A percentile compares a stretch with the other conserved stretches of the same genome.
These are phyloP conservation scores for Teratosphaeria epicoccoides DNA, from an alignment of 2,329 filamentous ascomycete genomes.

Conservation along the genomic window DNA sequence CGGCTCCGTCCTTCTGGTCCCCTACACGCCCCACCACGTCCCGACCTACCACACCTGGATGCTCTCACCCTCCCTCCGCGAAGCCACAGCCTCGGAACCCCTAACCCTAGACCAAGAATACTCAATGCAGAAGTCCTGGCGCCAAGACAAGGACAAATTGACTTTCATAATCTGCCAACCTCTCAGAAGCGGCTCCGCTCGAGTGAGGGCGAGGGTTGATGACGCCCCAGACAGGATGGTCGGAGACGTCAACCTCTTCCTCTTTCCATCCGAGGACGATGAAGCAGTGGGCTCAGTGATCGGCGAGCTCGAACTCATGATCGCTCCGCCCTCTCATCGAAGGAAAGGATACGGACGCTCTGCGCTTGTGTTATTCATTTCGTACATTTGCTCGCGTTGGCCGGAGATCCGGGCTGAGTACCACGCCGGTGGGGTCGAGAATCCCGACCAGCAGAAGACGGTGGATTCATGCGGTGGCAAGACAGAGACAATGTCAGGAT, in stretches of 20 bases:
- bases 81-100: slow-evolving; percentile 78
- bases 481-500: not conserved
- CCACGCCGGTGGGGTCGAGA: not conserved
- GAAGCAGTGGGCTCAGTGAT: slow-evolving; percentile 35
- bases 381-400: slow-evolving; percentile 52
- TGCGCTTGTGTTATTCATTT: slow-evolving; percentile 56
- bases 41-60: slow-evolving; percentile 82
- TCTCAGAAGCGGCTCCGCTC: not conserved
- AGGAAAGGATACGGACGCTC: slow-evolving; percentile 55
- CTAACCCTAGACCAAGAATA: slow-evolving; percentile 74
- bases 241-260: slow-evolving; percentile 55
- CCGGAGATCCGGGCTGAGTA: slow-evolving; percentile 32
- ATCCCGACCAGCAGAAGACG: not conserved
- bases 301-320: slow-evolving; percentile 82
- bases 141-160: slow-evolving; percentile 69
- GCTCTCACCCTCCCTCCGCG: slow-evolving; percentile 71
- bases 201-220: slow-evolving; percentile 31
- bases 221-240: slow-evolving; percentile 45
- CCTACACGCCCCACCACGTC: slow-evolving; percentile 75
- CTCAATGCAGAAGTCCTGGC: slow-evolving; percentile 83
- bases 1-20: slow-evolving; percentile 61
- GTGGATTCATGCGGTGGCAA: not conserved
- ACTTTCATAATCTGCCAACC: slow-evolving; percentile 75
- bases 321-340: slow-evolving; percentile 50
- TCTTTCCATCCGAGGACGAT: slow-evolving; percentile 46